Evolutionary conservation across 2,329 filamentous ascomycete genomes (phyloP).

Genomic region (Knoxdaviesia proteae): DNA sequence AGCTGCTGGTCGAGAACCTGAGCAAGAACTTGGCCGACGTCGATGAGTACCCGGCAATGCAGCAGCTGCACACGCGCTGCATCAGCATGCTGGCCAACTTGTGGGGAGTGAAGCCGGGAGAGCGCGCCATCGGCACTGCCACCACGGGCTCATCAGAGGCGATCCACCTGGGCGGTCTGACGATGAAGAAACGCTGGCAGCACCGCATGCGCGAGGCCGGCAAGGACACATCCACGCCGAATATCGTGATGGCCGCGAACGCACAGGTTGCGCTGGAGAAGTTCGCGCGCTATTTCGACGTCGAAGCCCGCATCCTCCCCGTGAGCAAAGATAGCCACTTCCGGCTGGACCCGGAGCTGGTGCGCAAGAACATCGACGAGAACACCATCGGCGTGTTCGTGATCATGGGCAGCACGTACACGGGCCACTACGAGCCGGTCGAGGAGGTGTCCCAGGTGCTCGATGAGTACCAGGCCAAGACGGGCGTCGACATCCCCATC

Average conservation of each 20-base stretch:
- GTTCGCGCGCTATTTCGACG: conserved; percentile 54
- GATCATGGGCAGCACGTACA: conserved; percentile 49
- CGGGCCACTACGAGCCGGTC: conserved; percentile 53
- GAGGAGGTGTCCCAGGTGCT: conserved; percentile 45
- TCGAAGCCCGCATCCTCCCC: conserved; percentile 43
- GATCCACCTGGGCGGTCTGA: conserved; percentile 47
- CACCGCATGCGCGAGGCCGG: conserved; percentile 36
- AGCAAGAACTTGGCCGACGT: conserved; percentile 54
- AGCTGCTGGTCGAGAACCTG: conserved; percentile 46
- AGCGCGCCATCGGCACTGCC: conserved; percentile 46
- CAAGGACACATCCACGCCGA: conserved; percentile 42
- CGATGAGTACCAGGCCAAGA: conserved; percentile 38
- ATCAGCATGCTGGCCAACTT: conserved; percentile 47
- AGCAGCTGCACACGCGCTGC: conserved; percentile 43
- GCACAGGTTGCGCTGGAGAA: conserved; percentile 56
- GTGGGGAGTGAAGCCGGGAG: conserved; percentile 39
- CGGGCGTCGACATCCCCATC: conserved; percentile 44
- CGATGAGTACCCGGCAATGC: conserved; percentile 39
- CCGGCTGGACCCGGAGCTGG: conserved; percentile 40
- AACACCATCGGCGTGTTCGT: conserved; percentile 62
- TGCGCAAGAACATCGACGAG: conserved; percentile 49
- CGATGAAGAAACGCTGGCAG: conserved; percentile 60
- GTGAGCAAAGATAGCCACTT: conserved; percentile 39
- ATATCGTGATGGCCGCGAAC: conserved; percentile 56
- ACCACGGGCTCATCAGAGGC: conserved; percentile 54